Evolutionary conservation across 2,329 filamentous ascomycete genomes (phyloP), one percentile per base, ranked within the genome.

Genomic region (Alternaria solani): DNA sequence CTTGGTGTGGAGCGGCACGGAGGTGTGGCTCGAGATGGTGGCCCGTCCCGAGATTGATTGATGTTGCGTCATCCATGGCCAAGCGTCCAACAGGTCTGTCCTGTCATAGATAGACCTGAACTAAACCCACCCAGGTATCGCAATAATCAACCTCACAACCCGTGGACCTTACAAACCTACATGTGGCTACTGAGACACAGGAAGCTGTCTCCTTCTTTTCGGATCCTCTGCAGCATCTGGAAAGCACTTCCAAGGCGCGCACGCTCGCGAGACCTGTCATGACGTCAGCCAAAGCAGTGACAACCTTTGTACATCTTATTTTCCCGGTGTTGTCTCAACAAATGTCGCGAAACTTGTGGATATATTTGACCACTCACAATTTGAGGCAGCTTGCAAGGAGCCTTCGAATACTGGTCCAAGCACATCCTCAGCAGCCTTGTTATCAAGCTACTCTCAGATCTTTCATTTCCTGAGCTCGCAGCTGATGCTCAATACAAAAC

Each of bases 31-130:
- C 41, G 36, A 55, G 55, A 63, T n/a, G 41, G 38, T 36, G 34
- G 51, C 44, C 16, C 46, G 36, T 59, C 36, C 49, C 34, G 28
- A 39, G 34, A 41, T 38, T 9, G 51, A 44, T 46, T 46, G 53
- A 57, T 46, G 51, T 53, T 64, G 53, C 59, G 59, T 63, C 62
- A 64, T 55, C 34, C 62, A 64, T 55, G 39, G 52, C 48, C 51
- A 51, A 46, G 54, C 28, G 16, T 28, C 34, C 16, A n/a, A n/a
- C 34, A 7, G 16, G 14, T 38, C 44, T 23, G n/a, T n/a, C n/a
- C n/a, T n/a, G n/a, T n/a, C n/a, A n/a, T n/a, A n/a, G n/a, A n/a
- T n/a, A n/a, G n/a, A n/a, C n/a, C n/a, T n/a, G 20, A 23, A 23
- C 20, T 23, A 23, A 23, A 9, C 41, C 41, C 28, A 30, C 28